phyloP scores from a whole-genome alignment of 768 basidiomycete genomes.

The Podaxis mareebaensis region DNA sequence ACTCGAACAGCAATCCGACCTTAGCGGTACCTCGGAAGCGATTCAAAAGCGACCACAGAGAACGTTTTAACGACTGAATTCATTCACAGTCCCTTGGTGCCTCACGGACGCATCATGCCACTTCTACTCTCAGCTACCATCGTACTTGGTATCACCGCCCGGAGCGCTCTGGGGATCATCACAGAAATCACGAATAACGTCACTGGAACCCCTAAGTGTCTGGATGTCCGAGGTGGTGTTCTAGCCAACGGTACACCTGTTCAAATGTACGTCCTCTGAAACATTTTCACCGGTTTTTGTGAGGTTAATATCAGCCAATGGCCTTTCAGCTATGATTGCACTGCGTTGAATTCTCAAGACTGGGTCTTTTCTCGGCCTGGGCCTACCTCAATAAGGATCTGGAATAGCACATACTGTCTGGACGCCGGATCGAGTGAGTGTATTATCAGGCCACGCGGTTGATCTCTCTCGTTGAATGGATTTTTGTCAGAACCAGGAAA shows the following conservation, averaged over 20 bases:
- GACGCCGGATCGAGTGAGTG: constrained; percentile 35
- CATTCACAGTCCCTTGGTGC: background rate
- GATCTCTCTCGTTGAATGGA: background rate
- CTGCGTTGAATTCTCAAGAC: constrained; percentile 30
- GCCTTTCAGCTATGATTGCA: constrained; percentile 34
- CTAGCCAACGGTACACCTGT: constrained; percentile 29
- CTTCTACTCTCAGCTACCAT: background rate
- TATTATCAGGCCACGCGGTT: background rate
- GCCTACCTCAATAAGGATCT: background rate
- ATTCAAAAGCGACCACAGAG: too few relatives aligned
- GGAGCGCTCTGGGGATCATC: background rate
- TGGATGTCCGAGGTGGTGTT: constrained; percentile 28
- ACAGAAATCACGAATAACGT: background rate
- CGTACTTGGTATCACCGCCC: background rate
- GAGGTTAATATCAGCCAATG: background rate
- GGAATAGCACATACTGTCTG: constrained; percentile 29
- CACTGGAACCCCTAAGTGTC: constrained; percentile 22
- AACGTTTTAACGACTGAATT: too few relatives aligned
- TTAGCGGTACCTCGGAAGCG: too few relatives aligned
- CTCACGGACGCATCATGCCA: background rate
- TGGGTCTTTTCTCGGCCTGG: constrained; percentile 31
- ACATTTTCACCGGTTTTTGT: background rate
- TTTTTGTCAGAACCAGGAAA: background rate
- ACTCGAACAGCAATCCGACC: too few relatives aligned
- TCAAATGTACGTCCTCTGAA: constrained; percentile 24